A percentile compares a stretch with the other conserved stretches of the same genome.
These are phyloP conservation scores for Tubosaeta sp. DNA, from an alignment of 768 basidiomycete species.

Conservation along the genomic window DNA sequence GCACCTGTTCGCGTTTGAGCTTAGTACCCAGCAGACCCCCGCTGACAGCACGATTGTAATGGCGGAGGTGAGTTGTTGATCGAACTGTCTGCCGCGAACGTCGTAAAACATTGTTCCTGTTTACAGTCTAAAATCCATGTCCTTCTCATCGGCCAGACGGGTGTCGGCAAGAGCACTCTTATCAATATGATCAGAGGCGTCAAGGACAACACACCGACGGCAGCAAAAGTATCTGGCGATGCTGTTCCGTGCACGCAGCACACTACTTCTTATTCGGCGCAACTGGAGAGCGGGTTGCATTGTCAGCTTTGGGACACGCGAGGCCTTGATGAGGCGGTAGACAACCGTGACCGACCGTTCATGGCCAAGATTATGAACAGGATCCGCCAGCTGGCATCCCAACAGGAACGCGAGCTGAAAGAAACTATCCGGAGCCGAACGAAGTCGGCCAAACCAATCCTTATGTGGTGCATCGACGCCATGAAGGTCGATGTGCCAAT, in stretches of 20 bases:
- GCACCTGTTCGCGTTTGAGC: background rate
- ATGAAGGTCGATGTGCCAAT: constrained; percentile 9
- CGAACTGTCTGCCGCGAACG: background rate
- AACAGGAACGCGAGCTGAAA: constrained; percentile 20
- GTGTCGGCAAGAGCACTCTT: constrained; percentile 24
- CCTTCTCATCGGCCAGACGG: constrained; percentile 23
- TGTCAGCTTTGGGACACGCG: constrained; percentile 26
- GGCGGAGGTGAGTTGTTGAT: constrained; percentile 12
- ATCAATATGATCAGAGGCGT: constrained; percentile 21
- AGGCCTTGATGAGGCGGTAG: constrained; percentile 21
- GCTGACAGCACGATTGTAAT: constrained; percentile 3
- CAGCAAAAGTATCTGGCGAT: constrained; percentile 19
- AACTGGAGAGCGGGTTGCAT: constrained; percentile 1
- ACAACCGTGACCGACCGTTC: constrained; percentile 1
- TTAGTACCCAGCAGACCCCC: background rate
- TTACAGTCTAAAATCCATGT: constrained; percentile 14
- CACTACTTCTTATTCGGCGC: constrained; percentile 2
- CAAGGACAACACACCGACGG: background rate
- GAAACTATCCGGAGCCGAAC: constrained; percentile 7
- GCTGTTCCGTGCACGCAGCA: constrained; percentile 17
- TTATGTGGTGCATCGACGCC: constrained; percentile 26
- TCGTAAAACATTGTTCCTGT: constrained; percentile 3
- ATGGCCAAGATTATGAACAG: constrained; percentile 6
- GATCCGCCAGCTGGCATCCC: constrained; percentile 8
- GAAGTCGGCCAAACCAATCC: constrained; percentile 8